Conservation (phyloP, 2,329 filamentous ascomycete species). For the Microcyclospora tardicrescens region DNA sequence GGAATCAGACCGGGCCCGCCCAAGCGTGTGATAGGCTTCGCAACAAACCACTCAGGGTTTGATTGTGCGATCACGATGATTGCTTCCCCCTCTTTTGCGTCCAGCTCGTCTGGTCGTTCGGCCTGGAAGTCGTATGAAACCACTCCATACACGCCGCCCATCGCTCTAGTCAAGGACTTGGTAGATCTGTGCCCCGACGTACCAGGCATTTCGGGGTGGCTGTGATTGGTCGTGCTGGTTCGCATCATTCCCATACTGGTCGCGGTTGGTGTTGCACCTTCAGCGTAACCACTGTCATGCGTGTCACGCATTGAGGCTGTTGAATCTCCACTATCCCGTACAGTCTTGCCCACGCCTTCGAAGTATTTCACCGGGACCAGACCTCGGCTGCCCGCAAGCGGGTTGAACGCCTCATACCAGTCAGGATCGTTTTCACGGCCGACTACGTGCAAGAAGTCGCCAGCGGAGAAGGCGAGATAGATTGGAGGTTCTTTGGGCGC, state of each 20-base stretch:
- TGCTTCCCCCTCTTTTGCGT: constrained; percentile 86
- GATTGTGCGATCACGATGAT: constrained; percentile 98
- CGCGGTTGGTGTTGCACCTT: constrained; percentile 26
- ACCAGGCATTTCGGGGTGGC: constrained; percentile 8
- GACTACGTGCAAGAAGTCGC: constrained; percentile 97
- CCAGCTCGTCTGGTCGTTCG: constrained; percentile 87
- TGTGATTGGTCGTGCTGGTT: constrained; percentile 19
- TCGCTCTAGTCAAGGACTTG: constrained; percentile 37
- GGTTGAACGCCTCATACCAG: constrained; percentile 99
- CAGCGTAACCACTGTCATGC: constrained; percentile 85
- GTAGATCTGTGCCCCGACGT: constrained; percentile 20
- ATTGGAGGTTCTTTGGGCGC: constrained; percentile 45
- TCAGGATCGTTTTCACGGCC: constrained; percentile 85
- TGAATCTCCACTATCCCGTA: constrained; percentile 62
- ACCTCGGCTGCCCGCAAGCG: constrained; percentile 73
- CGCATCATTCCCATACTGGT: constrained; percentile 18
- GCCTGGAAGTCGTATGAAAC: constrained; percentile 96
- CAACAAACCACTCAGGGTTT: constrained; percentile 98
- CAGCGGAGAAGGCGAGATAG: constrained; percentile 78
- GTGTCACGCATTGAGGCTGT: constrained; percentile 40
- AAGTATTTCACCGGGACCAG: constrained; percentile 92
- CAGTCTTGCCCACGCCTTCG: constrained; percentile 80
- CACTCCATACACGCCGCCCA: constrained; percentile 80
- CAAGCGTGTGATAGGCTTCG: constrained; percentile 95
- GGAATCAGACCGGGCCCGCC: constrained; percentile 91